Conservation (phyloP, 2,329 filamentous ascomycete species). For the Scedosporium dehoogii region DNA sequence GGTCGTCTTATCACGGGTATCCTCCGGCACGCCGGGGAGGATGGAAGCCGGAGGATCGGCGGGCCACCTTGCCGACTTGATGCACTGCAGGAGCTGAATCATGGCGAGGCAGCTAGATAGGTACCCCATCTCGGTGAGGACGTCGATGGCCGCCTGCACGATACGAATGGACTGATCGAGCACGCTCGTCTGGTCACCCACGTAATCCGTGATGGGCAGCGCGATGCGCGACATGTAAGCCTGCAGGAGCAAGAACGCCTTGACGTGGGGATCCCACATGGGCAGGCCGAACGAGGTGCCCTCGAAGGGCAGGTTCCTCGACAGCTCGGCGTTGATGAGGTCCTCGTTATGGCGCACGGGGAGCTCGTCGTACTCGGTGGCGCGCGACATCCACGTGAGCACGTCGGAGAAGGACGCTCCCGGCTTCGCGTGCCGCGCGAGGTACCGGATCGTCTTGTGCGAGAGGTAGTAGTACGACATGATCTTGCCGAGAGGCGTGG, state of each 20-base stretch:
- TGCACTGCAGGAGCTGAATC: conserved; percentile 77
- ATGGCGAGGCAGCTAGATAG: conserved; percentile 69
- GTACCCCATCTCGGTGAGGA: conserved; percentile 81
- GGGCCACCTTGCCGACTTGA: conserved; percentile 91
- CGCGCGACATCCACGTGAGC: conserved; percentile 84
- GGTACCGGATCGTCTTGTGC: conserved; percentile 83
- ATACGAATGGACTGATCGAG: conserved; percentile 96
- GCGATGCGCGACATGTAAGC: conserved; percentile 90
- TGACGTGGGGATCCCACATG: conserved; percentile 98
- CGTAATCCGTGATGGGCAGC: conserved; percentile 92
- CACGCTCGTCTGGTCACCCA: conserved; percentile 83
- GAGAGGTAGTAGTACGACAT: conserved; percentile 99
- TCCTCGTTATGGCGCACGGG: conserved; percentile 98
- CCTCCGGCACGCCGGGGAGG: conserved; percentile 56
- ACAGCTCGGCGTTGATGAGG: conserved; percentile 86
- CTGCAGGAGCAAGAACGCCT: conserved; percentile 86
- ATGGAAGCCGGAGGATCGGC: conserved; percentile 70
- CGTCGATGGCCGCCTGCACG: conserved; percentile 88
- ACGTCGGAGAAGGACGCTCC: conserved; percentile 71
- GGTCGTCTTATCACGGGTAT: conserved; percentile 28
- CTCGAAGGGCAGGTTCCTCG: conserved; percentile 62
- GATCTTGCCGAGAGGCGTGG: conserved; percentile 90
- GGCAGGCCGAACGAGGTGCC: conserved; percentile 59
- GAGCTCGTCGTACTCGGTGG: conserved; percentile 93
- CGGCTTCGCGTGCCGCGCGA: conserved; percentile 66